These are phyloP conservation scores for Hibiscus tridactylites DNA, from an alignment of 345 rosid genomes.

Conservation along the genomic window DNA sequence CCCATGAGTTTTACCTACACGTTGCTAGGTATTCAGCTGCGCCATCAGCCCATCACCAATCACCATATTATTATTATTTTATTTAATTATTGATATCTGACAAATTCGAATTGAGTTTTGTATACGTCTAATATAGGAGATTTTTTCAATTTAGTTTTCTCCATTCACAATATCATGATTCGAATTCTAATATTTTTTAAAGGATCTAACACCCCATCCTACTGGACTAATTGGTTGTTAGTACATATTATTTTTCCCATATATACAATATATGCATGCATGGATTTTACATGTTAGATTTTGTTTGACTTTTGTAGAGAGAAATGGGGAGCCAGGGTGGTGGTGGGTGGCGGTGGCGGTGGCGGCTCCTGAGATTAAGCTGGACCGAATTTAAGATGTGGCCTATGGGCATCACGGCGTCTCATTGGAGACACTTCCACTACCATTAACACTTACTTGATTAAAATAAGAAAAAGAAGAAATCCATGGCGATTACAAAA, in stretches of 20 bases:
- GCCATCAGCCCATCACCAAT: too few relatives aligned
- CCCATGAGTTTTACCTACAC: too few relatives aligned
- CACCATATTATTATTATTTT: too few relatives aligned
- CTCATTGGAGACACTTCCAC: slow-evolving; percentile 27
- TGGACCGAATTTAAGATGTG: slow-evolving; percentile 6
- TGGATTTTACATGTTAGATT: slow-evolving; percentile 10
- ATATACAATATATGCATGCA: slow-evolving; percentile 15
- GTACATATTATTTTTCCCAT: too few relatives aligned
- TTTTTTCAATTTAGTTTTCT: too few relatives aligned
- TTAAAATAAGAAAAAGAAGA: not conserved
- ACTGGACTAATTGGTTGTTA: too few relatives aligned
- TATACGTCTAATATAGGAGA: too few relatives aligned
- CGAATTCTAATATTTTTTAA: too few relatives aligned
- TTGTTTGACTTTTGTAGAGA: slow-evolving; percentile 30
- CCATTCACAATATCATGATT: not conserved
- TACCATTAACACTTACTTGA: not conserved
- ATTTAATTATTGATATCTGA: too few relatives aligned
- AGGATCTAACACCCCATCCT: too few relatives aligned
- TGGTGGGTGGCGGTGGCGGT: not conserved
- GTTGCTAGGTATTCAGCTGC: too few relatives aligned
- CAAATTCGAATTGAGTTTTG: too few relatives aligned
- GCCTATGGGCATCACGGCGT: slow-evolving; percentile 19
- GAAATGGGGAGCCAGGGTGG: not conserved
- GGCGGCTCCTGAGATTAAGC: slow-evolving; percentile 29
- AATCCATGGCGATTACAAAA: not conserved